Conservation (phyloP, 2,329 filamentous ascomycete species). For the Venturia effusa region DNA sequence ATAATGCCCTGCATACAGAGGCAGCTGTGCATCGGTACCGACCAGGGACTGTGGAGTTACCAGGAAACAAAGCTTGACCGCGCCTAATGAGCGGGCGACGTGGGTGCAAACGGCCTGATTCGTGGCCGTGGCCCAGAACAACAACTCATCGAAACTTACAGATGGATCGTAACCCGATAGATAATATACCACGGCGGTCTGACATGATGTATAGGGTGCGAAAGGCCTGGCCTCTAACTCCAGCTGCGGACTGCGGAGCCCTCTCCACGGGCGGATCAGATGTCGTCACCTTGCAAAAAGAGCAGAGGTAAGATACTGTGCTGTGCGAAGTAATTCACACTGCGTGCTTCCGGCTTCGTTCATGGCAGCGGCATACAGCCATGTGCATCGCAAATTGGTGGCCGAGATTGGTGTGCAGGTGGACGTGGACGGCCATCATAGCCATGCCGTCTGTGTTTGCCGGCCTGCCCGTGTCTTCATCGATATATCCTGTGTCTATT, state of each 20-base stretch:
- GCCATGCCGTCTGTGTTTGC: neutral
- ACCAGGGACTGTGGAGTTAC: conserved; percentile 1
- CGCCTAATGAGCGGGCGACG: neutral
- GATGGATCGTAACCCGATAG: neutral
- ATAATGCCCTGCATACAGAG: conserved; percentile 3
- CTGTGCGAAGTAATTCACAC: neutral
- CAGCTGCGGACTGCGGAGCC: neutral
- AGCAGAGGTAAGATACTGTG: neutral
- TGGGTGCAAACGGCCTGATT: neutral
- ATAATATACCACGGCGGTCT: neutral
- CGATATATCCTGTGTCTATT: neutral
- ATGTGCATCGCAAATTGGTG: neutral
- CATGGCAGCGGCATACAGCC: neutral
- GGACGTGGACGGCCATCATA: neutral
- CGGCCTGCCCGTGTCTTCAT: neutral
- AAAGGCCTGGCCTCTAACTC: neutral
- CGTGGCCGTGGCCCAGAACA: neutral
- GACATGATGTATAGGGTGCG: too few species aligned
- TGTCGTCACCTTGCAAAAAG: neutral
- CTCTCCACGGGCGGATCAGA: neutral
- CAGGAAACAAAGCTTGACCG: neutral
- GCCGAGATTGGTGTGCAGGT: neutral
- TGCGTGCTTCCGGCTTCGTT: neutral
- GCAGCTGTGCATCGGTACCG: neutral
- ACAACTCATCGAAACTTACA: neutral